Base-by-base conservation (phyloP, 495 filamentous ascomycete genomes). In the Trichoderma asperelloides region DNA sequence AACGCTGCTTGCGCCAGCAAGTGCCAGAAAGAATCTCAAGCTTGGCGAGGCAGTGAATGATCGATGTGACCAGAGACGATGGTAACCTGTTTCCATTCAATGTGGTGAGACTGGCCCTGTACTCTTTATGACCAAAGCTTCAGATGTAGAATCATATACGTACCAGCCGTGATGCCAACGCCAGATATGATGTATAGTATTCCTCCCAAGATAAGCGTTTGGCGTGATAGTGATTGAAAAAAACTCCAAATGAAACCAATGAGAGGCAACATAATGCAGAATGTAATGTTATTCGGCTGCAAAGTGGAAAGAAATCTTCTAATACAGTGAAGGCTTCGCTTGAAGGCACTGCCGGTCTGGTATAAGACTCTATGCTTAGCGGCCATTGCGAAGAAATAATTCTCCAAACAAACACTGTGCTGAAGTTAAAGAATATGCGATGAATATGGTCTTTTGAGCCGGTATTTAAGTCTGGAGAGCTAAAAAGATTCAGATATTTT, bases 61-160 rank as follows among this genome's bases (percentile, higher is more conserved):
- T 64, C 88, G 90, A 79, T 99, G 95, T 71, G 94, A 91, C 93
- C 93, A 97, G 64, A 96, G 85, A 73, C 93, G 86, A 74, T 97
- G 93, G 76, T 95, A 96, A 41, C 91, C 88, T 85, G 4, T 1
- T 47, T 33, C 8, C 5, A 2, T 2, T 28, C 4, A 21, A 28
- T 33, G 2, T 33, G 0, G 5, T 37, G 33, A 37, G 33, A 37
- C 9, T 37, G 33, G 33, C 33, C 5, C 9, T 8, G 5, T 37
- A 37, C 33, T 37, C 33, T 8, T 37, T 8, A 7, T 7, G 33
- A 37, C 5, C 9, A 16, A 27, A 62, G 5, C 27, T 47, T 47
- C 9, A 12, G 43, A 45, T 7, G 33, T 8, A 30, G 27, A 27
- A 40, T 16, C 18, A 15, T 55, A 15, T 55, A 78, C 84, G 70